Evolutionary conservation across 2,329 filamentous ascomycete species (phyloP).

Genomic region (Pseudohalonectria lignicola): DNA sequence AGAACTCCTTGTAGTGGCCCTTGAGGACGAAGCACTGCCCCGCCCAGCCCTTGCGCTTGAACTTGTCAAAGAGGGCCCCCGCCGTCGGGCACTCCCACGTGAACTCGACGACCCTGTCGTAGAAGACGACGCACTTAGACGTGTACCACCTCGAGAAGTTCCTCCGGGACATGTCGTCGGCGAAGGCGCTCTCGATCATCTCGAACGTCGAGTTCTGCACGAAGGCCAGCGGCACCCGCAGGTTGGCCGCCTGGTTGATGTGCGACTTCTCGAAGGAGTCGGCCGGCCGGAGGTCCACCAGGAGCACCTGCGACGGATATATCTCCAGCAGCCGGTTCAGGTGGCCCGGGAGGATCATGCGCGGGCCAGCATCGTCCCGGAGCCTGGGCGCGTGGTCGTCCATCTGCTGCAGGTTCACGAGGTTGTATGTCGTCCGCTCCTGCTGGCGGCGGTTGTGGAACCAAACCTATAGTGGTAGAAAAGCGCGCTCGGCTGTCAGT

Average conservation of each 20-base stretch:
- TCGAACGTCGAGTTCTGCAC: constrained; percentile 35
- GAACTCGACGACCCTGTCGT: constrained; percentile 37
- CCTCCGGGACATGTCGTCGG: constrained; percentile 34
- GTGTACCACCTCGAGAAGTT: constrained; percentile 34
- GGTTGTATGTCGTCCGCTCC: constrained; percentile 30
- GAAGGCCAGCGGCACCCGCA: constrained; percentile 38
- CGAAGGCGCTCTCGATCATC: constrained; percentile 36
- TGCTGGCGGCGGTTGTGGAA: constrained; percentile 41
- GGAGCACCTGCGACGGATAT: constrained; percentile 30
- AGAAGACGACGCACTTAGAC: constrained; percentile 39
- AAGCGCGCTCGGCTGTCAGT: too few relatives aligned
- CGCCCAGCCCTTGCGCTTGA: constrained; percentile 34
- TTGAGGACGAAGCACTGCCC: constrained; percentile 44
- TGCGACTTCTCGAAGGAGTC: constrained; percentile 38
- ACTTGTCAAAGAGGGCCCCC: constrained; percentile 29
- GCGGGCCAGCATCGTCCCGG: constrained; percentile 18
- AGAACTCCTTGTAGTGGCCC: constrained; percentile 45
- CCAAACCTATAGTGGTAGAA: too few relatives aligned
- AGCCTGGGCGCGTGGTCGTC: constrained; percentile 21
- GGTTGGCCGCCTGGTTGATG: constrained; percentile 38
- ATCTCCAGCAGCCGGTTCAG: constrained; percentile 39
- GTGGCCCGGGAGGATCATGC: constrained; percentile 40
- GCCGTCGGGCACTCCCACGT: constrained; percentile 40
- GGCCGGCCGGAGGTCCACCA: constrained; percentile 38
- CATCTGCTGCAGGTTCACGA: constrained; percentile 29